Evolutionary conservation across 2,329 filamentous ascomycete species (phyloP).

Genomic region (Monosporascus cannonballus): DNA sequence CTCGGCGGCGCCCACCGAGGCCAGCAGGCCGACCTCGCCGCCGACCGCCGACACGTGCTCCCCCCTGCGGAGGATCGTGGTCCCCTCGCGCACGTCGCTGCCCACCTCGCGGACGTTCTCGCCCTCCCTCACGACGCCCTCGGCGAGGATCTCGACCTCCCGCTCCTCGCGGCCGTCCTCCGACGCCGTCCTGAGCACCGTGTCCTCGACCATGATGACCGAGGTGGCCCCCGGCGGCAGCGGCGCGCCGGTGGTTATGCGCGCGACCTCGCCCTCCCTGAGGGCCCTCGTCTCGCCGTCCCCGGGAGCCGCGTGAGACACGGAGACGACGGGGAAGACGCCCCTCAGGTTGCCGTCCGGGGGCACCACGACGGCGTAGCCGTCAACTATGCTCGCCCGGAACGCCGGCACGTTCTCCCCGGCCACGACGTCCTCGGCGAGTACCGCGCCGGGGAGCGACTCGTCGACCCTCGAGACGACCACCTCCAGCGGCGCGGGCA

Average conservation of each 20-base stretch:
- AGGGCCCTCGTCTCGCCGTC: constrained; percentile 52
- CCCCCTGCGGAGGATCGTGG: constrained; percentile 67
- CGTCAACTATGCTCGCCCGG: constrained; percentile 92
- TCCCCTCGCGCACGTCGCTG: constrained; percentile 70
- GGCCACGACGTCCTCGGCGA: constrained; percentile 78
- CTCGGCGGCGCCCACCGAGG: constrained; percentile 69
- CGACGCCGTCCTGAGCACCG: constrained; percentile 66
- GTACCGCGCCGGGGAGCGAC: constrained; percentile 65
- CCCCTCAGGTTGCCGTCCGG: constrained; percentile 63
- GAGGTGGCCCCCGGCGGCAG: constrained; percentile 82
- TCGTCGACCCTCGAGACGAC: constrained; percentile 56
- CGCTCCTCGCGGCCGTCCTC: constrained; percentile 80
- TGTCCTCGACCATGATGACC: constrained; percentile 97
- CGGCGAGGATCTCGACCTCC: constrained; percentile 79
- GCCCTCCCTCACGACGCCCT: constrained; percentile 60
- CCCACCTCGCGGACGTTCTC: constrained; percentile 91
- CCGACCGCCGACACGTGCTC: constrained; percentile 81
- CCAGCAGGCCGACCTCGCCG: constrained; percentile 85
- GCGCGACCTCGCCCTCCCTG: constrained; percentile 68
- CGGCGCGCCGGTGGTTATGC: constrained; percentile 93
- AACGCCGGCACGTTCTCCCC: constrained; percentile 85
- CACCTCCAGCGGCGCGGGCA: constrained; percentile 52
- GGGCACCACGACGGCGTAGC: constrained; percentile 76
- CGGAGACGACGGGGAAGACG: constrained; percentile 75
- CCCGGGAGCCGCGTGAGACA: constrained; percentile 78